Evolutionary conservation across 2,329 filamentous ascomycete genomes (phyloP).

Genomic region (Colletotrichum sojae): DNA sequence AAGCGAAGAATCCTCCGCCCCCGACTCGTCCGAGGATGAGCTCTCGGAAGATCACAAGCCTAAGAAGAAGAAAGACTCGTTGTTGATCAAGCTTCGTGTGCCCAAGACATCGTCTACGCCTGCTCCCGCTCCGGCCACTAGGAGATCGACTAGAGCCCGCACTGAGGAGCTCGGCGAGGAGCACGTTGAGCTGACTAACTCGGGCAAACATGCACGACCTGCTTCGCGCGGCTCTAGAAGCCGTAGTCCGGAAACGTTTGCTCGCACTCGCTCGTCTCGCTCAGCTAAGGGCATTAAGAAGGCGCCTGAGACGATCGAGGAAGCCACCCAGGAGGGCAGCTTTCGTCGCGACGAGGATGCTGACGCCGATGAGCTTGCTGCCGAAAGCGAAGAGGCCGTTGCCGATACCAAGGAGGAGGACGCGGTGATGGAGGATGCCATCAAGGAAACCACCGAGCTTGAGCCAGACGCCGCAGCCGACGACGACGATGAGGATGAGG

Average conservation of each 20-base stretch:
- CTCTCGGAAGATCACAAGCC: conserved; percentile 42
- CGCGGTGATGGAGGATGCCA: conserved; percentile 44
- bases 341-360: conserved; percentile 51
- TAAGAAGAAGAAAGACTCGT: conserved; percentile 48
- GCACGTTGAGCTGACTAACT: conserved; percentile 71
- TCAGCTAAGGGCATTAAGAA: conserved; percentile 66
- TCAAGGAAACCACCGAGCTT: conserved; percentile 47
- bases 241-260: conserved; percentile 67
- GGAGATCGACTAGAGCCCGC: conserved; percentile 66
- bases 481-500: conserved; percentile 65
- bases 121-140: conserved; percentile 49
- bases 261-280: conserved; percentile 62
- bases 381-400: conserved; percentile 47
- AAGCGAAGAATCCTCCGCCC: conserved; percentile 56
- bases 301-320: conserved; percentile 63
- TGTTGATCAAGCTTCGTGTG: conserved; percentile 62
- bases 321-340: conserved; percentile 68
- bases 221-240: conserved; percentile 66
- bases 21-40: conserved; percentile 46
- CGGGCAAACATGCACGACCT: conserved; percentile 69
- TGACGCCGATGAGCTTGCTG: conserved; percentile 56
- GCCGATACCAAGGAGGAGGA: conserved; percentile 44
- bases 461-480: conserved; percentile 49
- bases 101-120: conserved; percentile 45
- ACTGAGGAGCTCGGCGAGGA: conserved; percentile 70